These are phyloP conservation scores for Aspergillus campestris DNA, from an alignment of 495 filamentous ascomycete genomes.

Conservation along the genomic window DNA sequence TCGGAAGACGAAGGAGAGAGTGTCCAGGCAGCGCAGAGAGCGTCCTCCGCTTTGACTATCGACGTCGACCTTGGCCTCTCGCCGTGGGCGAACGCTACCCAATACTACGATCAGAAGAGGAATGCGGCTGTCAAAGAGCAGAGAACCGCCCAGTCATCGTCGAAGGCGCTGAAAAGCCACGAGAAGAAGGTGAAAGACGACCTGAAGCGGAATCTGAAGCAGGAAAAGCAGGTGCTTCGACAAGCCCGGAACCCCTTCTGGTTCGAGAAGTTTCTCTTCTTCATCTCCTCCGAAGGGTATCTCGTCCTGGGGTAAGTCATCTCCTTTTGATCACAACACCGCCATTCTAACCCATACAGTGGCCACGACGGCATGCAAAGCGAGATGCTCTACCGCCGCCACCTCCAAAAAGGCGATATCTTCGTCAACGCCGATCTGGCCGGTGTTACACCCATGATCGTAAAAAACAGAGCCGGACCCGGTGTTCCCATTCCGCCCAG, in stretches of 20 bases:
- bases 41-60: conserved; percentile 45
- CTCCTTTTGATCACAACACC: background rate
- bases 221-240: conserved; percentile 82
- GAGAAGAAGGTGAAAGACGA: conserved; percentile 81
- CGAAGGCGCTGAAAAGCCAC: conserved; percentile 77
- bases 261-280: conserved; percentile 96
- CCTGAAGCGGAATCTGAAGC: conserved; percentile 77
- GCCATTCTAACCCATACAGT: conserved; percentile 24
- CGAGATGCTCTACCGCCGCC: conserved; percentile 77
- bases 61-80: conserved; percentile 79
- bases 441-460: conserved; percentile 71
- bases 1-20: conserved; percentile 42
- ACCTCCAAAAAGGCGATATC: conserved; percentile 80
- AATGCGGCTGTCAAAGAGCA: conserved; percentile 76
- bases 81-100: conserved; percentile 79
- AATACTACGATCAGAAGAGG: conserved; percentile 87
- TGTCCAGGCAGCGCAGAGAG: conserved; percentile 22
- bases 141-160: conserved; percentile 73
- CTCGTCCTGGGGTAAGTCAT: conserved; percentile 58
- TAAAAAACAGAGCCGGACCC: conserved; percentile 71
- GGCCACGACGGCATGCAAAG: conserved; percentile 85
- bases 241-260: conserved; percentile 75
- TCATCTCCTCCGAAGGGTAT: conserved; percentile 93
- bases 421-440: conserved; percentile 88
- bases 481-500: conserved; percentile 85